A percentile compares a stretch with the other conserved stretches of the same genome.
Conservation (phyloP, 257 asterid genomes). For the Solanum verrucosum region DNA sequence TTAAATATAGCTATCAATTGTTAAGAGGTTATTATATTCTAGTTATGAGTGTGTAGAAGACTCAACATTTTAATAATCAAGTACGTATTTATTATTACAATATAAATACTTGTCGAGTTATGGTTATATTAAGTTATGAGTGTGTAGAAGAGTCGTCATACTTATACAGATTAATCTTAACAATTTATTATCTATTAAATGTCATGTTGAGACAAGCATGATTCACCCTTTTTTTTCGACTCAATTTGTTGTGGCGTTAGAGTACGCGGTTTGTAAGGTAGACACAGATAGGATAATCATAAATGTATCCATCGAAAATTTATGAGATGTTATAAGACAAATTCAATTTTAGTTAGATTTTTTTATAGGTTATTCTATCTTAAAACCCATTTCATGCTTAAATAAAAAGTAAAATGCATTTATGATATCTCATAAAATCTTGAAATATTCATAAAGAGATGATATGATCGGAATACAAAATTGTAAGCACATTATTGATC, state of each 20-base stretch:
- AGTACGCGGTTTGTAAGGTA: background rate
- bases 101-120: background rate
- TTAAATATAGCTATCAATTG: background rate
- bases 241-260: background rate
- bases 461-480: background rate
- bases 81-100: background rate
- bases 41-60: background rate
- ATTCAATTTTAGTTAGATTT: background rate
- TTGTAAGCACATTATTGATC: background rate
- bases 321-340: background rate
- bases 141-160: background rate
- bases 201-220: background rate
- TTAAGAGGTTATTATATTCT: background rate
- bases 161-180: background rate
- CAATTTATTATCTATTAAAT: background rate
- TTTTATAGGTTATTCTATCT: background rate
- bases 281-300: background rate
- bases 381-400: background rate
- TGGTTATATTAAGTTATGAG: background rate
- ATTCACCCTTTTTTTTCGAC: background rate
- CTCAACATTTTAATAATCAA: background rate
- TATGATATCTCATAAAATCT: background rate
- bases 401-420: background rate
- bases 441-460: background rate
- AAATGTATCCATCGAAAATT: background rate